Percentiles rank a stretch among this genome's conserved stretches.
Conservation (phyloP, 192 early-diverging fungal genomes). For the Spizellomyces sp. region DNA sequence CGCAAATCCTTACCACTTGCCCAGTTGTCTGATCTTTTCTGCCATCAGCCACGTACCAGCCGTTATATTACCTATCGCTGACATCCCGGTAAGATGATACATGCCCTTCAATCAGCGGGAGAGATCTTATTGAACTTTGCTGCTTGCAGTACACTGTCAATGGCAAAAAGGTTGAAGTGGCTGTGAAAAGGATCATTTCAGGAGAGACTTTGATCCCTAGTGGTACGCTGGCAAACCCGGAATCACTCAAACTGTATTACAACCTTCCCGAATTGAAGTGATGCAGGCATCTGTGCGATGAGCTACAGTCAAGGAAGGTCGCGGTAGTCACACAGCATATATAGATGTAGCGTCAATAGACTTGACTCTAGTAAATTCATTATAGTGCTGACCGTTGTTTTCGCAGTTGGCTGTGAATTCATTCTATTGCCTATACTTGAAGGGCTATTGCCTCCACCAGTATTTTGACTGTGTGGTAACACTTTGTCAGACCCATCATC, state of each 20-base stretch:
- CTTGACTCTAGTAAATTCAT: too few species aligned
- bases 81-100: conserved; percentile 74
- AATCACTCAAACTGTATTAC: conserved; percentile 82
- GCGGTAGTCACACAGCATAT: too few species aligned
- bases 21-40: not conserved
- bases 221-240: conserved; percentile 86
- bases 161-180: conserved; percentile 97
- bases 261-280: conserved; percentile 65
- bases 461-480: too few species aligned
- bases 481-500: too few species aligned
- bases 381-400: too few species aligned
- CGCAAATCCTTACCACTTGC: not conserved
- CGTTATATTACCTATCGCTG: conserved; percentile 72
- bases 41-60: conserved; percentile 79
- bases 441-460: too few species aligned
- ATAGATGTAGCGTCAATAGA: too few species aligned
- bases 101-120: not conserved
- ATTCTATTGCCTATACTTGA: too few species aligned
- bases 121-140: not conserved
- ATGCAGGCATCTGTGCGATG: not conserved
- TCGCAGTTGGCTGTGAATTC: too few species aligned
- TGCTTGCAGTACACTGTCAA: conserved; percentile 79
- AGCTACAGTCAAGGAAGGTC: too few species aligned
- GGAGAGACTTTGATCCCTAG: conserved; percentile 79
- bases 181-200: conserved; percentile 83